A percentile compares a stretch with the other conserved stretches of the same genome.
phyloP scores from a whole-genome alignment of 345 rosid genomes.

The Ceriops decandra region DNA sequence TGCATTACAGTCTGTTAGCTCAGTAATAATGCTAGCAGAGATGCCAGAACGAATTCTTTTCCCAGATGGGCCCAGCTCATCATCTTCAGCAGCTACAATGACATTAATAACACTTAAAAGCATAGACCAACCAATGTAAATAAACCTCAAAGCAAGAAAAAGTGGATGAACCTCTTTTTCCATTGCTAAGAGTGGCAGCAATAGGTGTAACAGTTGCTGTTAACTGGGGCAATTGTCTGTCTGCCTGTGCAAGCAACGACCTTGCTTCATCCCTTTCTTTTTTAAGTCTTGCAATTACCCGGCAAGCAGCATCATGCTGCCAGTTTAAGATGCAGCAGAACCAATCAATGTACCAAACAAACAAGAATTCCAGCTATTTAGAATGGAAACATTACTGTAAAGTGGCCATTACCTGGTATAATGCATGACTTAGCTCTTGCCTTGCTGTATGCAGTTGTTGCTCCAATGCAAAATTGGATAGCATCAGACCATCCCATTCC shows the following conservation, averaged over 20 bases:
- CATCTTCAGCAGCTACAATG: constrained; percentile 44
- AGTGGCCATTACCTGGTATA: constrained; percentile 70
- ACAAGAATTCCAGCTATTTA: too few relatives aligned
- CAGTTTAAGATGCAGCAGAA: constrained; percentile 13
- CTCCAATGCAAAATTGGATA: constrained; percentile 92
- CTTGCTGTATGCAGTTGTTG: constrained; percentile 94
- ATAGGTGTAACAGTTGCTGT: constrained; percentile 40
- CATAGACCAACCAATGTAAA: not conserved
- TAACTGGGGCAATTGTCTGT: constrained; percentile 63
- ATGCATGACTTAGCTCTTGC: constrained; percentile 95
- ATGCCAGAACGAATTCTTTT: constrained; percentile 64
- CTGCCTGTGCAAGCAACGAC: constrained; percentile 71
- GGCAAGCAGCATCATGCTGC: constrained; percentile 99
- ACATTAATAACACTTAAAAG: constrained; percentile 11
- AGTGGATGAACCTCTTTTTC: constrained; percentile 65
- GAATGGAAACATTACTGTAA: not conserved
- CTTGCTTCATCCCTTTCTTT: constrained; percentile 93
- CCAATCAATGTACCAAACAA: not conserved
- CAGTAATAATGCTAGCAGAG: constrained; percentile 50
- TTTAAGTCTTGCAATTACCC: constrained; percentile 94
- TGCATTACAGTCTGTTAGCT: constrained; percentile 73
- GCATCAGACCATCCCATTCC: constrained; percentile 99
- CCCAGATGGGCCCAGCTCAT: constrained; percentile 43
- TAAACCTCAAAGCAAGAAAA: not conserved
- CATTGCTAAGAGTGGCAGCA: constrained; percentile 64